Evolutionary conservation across 805 yeast genomes (phyloP), one percentile per base, ranked within the genome.

Genomic region (Ogataea minuta): DNA sequence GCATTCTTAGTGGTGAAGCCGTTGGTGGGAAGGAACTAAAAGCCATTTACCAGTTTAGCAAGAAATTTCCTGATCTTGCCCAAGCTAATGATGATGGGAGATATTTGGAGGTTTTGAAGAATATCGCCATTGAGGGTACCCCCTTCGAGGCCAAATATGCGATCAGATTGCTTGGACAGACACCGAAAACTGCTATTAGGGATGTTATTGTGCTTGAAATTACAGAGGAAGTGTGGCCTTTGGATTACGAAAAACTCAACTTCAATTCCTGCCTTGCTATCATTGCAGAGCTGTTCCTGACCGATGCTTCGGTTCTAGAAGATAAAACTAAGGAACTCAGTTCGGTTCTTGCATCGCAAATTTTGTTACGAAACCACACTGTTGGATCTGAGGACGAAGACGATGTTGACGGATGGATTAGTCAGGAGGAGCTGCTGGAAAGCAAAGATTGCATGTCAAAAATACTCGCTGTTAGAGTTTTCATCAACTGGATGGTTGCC

Each of bases 91-190:
- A 68, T 15, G 10, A 13, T n/a, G 67, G 64, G 8, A 53, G 52
- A 3, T 77, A 81, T 45, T 48, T 65, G 11, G 70, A 71, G 7
- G 60, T 64, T 10, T 57, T 87, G 33, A 62, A 67, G 30, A 56
- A 61, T 2, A 60, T 81, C 19, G 74, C 83, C 0, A 46, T 64
- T 0, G 49, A 53, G 1, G 91, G 91, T 0, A 60, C 74, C 2
- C 77, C 85, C 1, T 28, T 52, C 8, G 87, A 81, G 50, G 81
- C 91, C 0, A 77, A 71, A 51, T 84, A 80, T 54, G 72, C 90
- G 0, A 63, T 77, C 7, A 79, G 77, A 53, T 62, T 84, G 6
- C 45, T 85, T 6, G 70, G 77, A 2, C 63, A 76, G n/a, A 13
- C 29, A 10, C 60, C 71, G 3, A 58, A 67, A 3, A 62, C 62